These are phyloP conservation scores for Rhynchospora pubera DNA, from an alignment of 176 grass and related monocot species.

Conservation along the genomic window DNA sequence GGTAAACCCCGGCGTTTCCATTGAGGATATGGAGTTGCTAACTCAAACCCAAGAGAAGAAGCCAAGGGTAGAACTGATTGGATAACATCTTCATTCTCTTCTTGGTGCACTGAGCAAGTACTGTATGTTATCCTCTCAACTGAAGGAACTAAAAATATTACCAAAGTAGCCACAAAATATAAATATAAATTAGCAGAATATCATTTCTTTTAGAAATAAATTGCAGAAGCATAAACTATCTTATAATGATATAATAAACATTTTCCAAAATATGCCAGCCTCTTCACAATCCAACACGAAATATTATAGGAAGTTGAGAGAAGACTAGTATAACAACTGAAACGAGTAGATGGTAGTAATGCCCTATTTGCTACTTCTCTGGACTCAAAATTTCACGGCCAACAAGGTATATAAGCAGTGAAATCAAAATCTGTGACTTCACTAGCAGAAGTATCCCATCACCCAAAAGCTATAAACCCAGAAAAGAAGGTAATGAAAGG, in stretches of 20 bases:
- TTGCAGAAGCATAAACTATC: not conserved
- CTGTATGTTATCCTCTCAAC: constrained; percentile 79
- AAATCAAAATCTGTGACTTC: too few relatives aligned
- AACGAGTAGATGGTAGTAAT: too few relatives aligned
- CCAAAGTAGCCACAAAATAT: not conserved
- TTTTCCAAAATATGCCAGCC: not conserved
- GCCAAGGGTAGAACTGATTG: constrained; percentile 60
- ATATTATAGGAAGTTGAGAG: too few relatives aligned
- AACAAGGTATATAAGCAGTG: too few relatives aligned
- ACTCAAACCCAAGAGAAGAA: constrained; percentile 60
- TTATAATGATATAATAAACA: not conserved
- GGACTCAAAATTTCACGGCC: too few relatives aligned
- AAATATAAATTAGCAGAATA: not conserved
- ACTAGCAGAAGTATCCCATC: not conserved
- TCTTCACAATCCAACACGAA: not conserved
- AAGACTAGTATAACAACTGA: too few relatives aligned
- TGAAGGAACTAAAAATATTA: constrained; percentile 43
- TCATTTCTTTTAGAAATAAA: not conserved
- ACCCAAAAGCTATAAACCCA: not conserved
- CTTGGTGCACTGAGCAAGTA: constrained; percentile 78
- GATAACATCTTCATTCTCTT: constrained; percentile 87
- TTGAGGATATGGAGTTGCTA: constrained; percentile 54
- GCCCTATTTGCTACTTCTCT: too few relatives aligned
- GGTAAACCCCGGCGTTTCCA: constrained; percentile 70
- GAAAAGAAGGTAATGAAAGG: not conserved